Conservation (phyloP, 139 green algal genomes). For the Chlorella sp. region DNA sequence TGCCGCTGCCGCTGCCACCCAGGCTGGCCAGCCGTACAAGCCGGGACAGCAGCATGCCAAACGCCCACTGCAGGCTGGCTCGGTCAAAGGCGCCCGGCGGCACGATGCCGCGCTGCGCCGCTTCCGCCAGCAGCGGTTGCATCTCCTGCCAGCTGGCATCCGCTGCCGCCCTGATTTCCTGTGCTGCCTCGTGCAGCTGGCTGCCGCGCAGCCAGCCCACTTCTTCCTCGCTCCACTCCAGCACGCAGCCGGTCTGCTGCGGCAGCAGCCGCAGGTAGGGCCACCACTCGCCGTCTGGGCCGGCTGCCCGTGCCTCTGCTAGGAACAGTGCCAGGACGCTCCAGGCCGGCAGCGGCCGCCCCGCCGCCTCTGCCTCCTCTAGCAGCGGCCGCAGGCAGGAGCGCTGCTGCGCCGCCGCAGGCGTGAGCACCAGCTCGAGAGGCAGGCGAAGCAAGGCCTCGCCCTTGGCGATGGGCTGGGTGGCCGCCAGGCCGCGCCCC, state of each 20-base stretch:
- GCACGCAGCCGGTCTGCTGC: slow-evolving; percentile 50
- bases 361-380: neutral
- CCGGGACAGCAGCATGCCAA: slow-evolving; percentile 71
- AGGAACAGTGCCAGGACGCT: slow-evolving; percentile 70
- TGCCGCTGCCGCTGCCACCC: slow-evolving; percentile 29
- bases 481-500: slow-evolving; percentile 65
- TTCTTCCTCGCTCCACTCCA: slow-evolving; percentile 69
- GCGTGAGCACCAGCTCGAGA: slow-evolving; percentile 53
- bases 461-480: slow-evolving; percentile 35
- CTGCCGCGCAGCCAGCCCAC: slow-evolving; percentile 52
- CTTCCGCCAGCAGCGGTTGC: slow-evolving; percentile 37
- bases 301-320: slow-evolving; percentile 43
- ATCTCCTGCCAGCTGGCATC: slow-evolving; percentile 49
- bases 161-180: slow-evolving; percentile 49
- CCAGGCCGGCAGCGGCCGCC: slow-evolving; percentile 60
- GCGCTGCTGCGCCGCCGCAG: slow-evolving; percentile 43
- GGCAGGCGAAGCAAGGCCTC: slow-evolving; percentile 64
- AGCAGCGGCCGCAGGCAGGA: slow-evolving; percentile 21
- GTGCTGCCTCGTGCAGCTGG: slow-evolving; percentile 36
- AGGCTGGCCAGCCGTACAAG: slow-evolving; percentile 58
- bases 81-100: slow-evolving; percentile 37
- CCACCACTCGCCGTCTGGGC: slow-evolving; percentile 19
- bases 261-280: slow-evolving; percentile 60
- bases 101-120: slow-evolving; percentile 21
- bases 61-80: slow-evolving; percentile 47